phyloP scores from a whole-genome alignment of 1,284 basidiomycete genomes.

The Wolfiporia cocos region DNA sequence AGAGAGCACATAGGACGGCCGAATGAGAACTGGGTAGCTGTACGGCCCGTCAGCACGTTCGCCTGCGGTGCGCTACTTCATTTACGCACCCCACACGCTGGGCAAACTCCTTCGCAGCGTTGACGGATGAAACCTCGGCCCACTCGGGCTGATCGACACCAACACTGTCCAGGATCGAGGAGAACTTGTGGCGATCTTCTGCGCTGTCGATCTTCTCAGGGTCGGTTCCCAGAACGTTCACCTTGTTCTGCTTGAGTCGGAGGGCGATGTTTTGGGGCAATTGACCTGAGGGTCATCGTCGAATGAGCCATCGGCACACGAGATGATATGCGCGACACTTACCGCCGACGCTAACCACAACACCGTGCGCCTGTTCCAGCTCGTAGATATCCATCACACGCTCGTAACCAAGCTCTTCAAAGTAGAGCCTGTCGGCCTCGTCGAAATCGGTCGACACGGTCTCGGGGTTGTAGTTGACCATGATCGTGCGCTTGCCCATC shows the following conservation, averaged over 20 bases:
- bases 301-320: neutral
- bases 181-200: constrained; percentile 99
- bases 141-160: constrained; percentile 98
- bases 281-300: constrained; percentile 52
- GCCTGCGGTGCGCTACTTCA: neutral
- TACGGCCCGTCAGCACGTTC: neutral
- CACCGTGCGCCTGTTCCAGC: constrained; percentile 87
- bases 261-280: constrained; percentile 98
- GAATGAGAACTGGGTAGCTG: constrained; percentile 92
- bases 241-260: constrained; percentile 83
- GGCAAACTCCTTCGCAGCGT: constrained; percentile 91
- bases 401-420: constrained; percentile 97
- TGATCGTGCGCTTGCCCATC: constrained; percentile 93
- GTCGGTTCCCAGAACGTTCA: constrained; percentile 95
- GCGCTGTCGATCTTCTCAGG: constrained; percentile 95
- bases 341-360: constrained; percentile 97
- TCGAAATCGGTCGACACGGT: constrained; percentile 99
- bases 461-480: constrained; percentile 99
- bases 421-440: constrained; percentile 97
- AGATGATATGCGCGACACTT: constrained; percentile 21
- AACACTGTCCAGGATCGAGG: constrained; percentile 89
- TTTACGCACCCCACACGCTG: constrained; percentile 65
- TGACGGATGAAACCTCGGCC: constrained; percentile 87
- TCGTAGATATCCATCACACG: constrained; percentile 99
- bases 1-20: constrained; percentile 96